Evolutionary conservation across 2,329 filamentous ascomycete species (phyloP).

Genomic region (Alternaria solani): DNA sequence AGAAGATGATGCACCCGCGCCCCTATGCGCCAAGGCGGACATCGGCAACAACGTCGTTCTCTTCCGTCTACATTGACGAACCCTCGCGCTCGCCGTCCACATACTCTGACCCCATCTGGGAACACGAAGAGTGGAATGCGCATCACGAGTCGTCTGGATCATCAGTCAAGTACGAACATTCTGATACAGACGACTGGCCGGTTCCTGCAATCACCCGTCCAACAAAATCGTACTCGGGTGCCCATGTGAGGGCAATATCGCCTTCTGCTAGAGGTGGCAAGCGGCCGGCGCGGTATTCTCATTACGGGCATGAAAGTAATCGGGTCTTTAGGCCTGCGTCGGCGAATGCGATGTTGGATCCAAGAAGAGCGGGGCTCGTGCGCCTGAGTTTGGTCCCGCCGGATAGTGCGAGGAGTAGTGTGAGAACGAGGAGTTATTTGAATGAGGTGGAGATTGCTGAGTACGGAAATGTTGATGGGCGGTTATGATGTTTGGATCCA

Average conservation of each 20-base stretch:
- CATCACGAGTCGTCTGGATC: conserved; percentile 28
- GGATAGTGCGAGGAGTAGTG: conserved; percentile 39
- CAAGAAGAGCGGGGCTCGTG: conserved; percentile 29
- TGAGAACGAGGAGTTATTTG: conserved; percentile 38
- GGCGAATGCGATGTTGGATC: conserved; percentile 20
- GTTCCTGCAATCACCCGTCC: conserved; percentile 20
- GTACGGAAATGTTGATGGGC: conserved; percentile 35
- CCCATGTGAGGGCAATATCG: conserved; percentile 1
- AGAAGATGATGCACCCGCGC: conserved; percentile 50
- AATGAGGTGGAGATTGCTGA: conserved; percentile 41
- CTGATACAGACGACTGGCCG: conserved; percentile 25
- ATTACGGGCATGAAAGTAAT: conserved; percentile 22
- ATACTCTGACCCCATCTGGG: conserved; percentile 28
- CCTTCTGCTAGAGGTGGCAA: conserved; percentile 30
- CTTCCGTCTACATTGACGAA: conserved; percentile 43
- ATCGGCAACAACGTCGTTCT: conserved; percentile 44
- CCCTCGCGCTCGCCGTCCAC: conserved; percentile 27
- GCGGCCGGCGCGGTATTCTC: conserved; percentile 27
- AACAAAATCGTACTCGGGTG: conserved; percentile 16
- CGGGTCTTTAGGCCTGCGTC: conserved; percentile 16
- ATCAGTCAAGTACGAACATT: conserved; percentile 29
- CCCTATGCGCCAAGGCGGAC: conserved; percentile 31
- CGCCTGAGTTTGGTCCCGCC: conserved; percentile 30
- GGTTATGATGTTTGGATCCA: not conserved
- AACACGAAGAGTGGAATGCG: conserved; percentile 30